phyloP scores from a whole-genome alignment of 2,329 filamentous ascomycete genomes.

The Aureobasidium uvarum region DNA sequence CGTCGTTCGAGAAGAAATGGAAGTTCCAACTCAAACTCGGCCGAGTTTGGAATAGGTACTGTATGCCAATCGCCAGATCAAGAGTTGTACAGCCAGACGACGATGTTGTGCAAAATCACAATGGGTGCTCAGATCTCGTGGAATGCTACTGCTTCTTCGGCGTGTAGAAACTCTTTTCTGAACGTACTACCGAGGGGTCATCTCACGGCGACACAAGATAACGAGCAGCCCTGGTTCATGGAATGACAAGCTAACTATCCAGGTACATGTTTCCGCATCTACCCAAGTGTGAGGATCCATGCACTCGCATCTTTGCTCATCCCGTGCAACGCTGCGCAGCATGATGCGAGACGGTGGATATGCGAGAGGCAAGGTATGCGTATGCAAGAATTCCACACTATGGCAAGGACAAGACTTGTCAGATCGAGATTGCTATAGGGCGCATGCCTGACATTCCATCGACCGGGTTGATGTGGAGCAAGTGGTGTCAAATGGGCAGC shows the following conservation, averaged over 20 bases:
- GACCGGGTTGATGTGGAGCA: slow-evolving; percentile 14
- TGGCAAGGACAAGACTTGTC: background rate
- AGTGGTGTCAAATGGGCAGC: slow-evolving; percentile 11
- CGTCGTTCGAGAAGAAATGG: slow-evolving; percentile 23
- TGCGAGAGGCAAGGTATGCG: background rate
- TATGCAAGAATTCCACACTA: slow-evolving; percentile 4
- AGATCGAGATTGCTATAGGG: slow-evolving; percentile 6
- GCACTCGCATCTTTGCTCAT: background rate
- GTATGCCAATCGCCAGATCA: background rate
- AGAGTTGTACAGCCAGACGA: background rate
- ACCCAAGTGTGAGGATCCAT: slow-evolving; percentile 2
- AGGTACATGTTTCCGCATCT: background rate
- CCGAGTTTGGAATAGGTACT: slow-evolving; percentile 16
- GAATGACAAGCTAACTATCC: slow-evolving; percentile 13
- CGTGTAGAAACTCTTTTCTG: slow-evolving; percentile 20
- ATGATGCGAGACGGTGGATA: background rate
- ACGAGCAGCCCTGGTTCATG: background rate
- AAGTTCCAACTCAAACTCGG: slow-evolving; percentile 6
- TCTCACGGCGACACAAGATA: slow-evolving; percentile 10
- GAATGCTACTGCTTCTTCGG: background rate
- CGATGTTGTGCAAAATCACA: slow-evolving; percentile 8
- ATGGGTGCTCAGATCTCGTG: background rate
- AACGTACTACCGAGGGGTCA: background rate
- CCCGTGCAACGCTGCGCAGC: slow-evolving; percentile 9
- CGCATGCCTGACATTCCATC: slow-evolving; percentile 10